Percentiles rank a stretch among this genome's conserved stretches.
These are phyloP conservation scores for Colletotrichum zoysiae DNA, from an alignment of 2,329 filamentous ascomycete genomes.

Conservation along the genomic window DNA sequence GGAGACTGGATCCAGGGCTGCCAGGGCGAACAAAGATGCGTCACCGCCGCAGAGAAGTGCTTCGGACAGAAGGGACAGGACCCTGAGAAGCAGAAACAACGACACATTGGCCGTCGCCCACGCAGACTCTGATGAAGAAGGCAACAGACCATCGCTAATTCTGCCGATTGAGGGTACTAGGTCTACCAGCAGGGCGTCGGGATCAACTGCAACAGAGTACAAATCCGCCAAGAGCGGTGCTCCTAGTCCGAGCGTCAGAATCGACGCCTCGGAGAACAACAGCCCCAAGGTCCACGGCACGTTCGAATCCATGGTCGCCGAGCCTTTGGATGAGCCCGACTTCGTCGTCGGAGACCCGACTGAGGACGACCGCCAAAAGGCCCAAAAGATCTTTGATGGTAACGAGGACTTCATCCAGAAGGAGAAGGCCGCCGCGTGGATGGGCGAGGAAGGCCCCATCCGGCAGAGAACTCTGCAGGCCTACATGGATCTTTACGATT, in stretches of 20 bases:
- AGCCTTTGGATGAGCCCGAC: constrained; percentile 69
- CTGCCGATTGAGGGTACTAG: constrained; percentile 58
- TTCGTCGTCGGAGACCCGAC: constrained; percentile 70
- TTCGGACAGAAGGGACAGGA: constrained; percentile 21
- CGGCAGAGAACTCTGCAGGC: constrained; percentile 73
- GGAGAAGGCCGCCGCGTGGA: constrained; percentile 85
- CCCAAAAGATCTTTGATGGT: constrained; percentile 86
- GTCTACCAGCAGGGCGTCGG: constrained; percentile 51
- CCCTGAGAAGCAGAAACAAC: constrained; percentile 38
- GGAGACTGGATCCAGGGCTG: constrained; percentile 15
- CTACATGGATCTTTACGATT: constrained; percentile 95
- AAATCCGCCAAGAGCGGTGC: constrained; percentile 53
- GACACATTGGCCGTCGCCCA: constrained; percentile 46
- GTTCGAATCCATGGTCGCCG: constrained; percentile 51
- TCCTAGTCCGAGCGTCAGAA: constrained; percentile 60
- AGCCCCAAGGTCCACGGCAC: constrained; percentile 51
- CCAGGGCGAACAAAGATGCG: constrained; percentile 35
- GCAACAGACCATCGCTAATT: constrained; percentile 53
- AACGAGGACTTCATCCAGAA: constrained; percentile 85
- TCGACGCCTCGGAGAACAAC: constrained; percentile 55
- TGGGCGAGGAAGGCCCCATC: constrained; percentile 79
- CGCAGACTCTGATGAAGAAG: constrained; percentile 52
- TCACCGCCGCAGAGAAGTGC: constrained; percentile 9
- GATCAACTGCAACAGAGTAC: constrained; percentile 55
- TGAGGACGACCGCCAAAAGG: constrained; percentile 80